phyloP scores from a whole-genome alignment of 2,329 filamentous ascomycete genomes.

The Alternaria angustiovoidea region DNA sequence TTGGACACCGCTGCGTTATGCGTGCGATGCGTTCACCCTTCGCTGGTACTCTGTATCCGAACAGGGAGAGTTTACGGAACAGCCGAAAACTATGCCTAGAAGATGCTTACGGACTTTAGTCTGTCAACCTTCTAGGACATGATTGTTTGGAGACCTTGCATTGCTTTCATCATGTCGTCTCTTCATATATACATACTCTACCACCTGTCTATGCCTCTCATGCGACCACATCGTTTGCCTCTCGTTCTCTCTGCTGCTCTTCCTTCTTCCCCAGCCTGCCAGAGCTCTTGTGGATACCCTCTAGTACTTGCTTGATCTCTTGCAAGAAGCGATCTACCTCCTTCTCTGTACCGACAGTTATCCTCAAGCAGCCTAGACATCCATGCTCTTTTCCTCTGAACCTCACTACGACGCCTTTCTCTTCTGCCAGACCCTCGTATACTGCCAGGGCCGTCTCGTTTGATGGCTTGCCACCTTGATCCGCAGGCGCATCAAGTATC shows the following conservation, averaged over 20 bases:
- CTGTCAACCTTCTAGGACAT: neutral
- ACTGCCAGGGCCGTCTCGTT: conserved; percentile 80
- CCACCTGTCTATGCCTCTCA: conserved; percentile 30
- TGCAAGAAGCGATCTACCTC: conserved; percentile 82
- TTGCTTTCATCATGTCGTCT: neutral
- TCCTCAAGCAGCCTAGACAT: conserved; percentile 85
- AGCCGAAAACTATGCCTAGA: neutral
- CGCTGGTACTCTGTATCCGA: too few relatives aligned
- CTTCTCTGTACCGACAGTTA: conserved; percentile 88
- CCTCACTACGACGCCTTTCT: conserved; percentile 86
- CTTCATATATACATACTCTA: neutral
- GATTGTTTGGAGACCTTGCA: neutral
- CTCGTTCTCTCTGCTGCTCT: conserved; percentile 58
- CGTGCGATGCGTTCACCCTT: too few relatives aligned
- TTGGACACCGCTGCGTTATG: too few relatives aligned
- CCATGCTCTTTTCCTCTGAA: conserved; percentile 94
- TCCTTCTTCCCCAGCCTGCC: conserved; percentile 42
- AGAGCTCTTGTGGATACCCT: conserved; percentile 56
- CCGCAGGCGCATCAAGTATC: conserved; percentile 71
- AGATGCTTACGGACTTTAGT: neutral
- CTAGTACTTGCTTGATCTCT: conserved; percentile 66
- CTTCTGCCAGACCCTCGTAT: conserved; percentile 86
- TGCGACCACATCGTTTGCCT: conserved; percentile 60
- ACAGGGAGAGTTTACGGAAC: neutral
- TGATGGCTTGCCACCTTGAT: conserved; percentile 72